phyloP scores from a whole-genome alignment of 176 grass and related monocot genomes.

The Lolium perenne region DNA sequence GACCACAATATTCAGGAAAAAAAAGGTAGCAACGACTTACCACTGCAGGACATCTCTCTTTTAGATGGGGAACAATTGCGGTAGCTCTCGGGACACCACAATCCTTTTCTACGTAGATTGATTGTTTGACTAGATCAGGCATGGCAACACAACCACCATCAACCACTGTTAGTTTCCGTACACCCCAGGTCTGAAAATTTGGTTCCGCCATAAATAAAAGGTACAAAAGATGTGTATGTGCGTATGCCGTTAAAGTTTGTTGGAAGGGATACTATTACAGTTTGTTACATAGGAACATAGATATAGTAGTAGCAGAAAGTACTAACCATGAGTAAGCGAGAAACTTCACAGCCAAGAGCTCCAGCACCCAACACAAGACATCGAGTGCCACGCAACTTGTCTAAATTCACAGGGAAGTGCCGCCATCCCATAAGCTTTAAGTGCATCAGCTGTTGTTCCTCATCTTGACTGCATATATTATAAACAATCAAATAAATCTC shows the following conservation, averaged over 20 bases:
- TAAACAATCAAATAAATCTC: conserved; percentile 33
- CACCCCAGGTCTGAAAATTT: conserved; percentile 84
- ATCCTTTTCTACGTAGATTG: conserved; percentile 82
- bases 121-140: conserved; percentile 84
- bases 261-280: not conserved
- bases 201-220: conserved; percentile 30
- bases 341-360: conserved; percentile 92
- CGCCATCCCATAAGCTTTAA: conserved; percentile 99
- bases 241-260: conserved; percentile 20
- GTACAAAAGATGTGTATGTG: not conserved
- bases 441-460: conserved; percentile 81
- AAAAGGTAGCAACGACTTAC: conserved; percentile 44
- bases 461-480: conserved; percentile 55
- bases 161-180: conserved; percentile 82
- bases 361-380: conserved; percentile 90
- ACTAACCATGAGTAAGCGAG: conserved; percentile 89
- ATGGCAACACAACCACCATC: conserved; percentile 67
- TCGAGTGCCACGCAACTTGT: conserved; percentile 49
- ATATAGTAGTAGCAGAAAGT: conserved; percentile 18
- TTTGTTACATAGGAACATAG: conserved; percentile 26
- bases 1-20: conserved; percentile 1
- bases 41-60: conserved; percentile 78
- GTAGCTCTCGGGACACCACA: conserved; percentile 77
- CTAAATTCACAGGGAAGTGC: conserved; percentile 80
- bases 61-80: conserved; percentile 77